A percentile compares a stretch with the other conserved stretches of the same genome.
These are phyloP conservation scores for Solanum hybrid DNA, from an alignment of 305 asterid genomes.

Conservation along the genomic window DNA sequence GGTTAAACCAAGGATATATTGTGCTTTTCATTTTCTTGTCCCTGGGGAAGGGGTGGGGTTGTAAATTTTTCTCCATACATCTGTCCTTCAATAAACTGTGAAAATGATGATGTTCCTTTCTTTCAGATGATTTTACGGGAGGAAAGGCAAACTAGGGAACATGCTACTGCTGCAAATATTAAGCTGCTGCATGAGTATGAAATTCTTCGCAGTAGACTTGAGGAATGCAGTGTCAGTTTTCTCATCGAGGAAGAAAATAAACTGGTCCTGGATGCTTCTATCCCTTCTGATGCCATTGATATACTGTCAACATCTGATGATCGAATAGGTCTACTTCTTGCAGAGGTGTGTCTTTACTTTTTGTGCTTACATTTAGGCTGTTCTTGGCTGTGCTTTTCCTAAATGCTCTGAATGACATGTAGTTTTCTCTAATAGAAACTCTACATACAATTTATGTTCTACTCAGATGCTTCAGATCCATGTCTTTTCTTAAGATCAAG, in stretches of 20 bases:
- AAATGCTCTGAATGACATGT: neutral
- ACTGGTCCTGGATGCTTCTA: slow-evolving; percentile 25
- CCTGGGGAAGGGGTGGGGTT: neutral
- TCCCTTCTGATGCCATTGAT: slow-evolving; percentile 41
- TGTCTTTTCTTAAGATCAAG: neutral
- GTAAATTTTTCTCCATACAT: neutral
- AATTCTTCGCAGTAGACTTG: slow-evolving; percentile 41
- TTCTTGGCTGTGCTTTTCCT: neutral
- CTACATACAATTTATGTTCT: neutral
- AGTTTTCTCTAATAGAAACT: neutral
- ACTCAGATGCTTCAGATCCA: neutral
- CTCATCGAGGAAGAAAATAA: slow-evolving; percentile 36
- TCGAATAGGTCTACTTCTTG: slow-evolving; percentile 41
- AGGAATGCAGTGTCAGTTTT: slow-evolving; percentile 41
- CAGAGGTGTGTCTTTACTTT: slow-evolving; percentile 29
- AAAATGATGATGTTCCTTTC: neutral
- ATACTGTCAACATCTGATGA: slow-evolving; percentile 35
- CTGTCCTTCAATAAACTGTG: neutral
- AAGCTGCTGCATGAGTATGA: slow-evolving; percentile 49
- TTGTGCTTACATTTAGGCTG: neutral
- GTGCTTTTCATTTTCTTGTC: neutral
- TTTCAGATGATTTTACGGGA: slow-evolving; percentile 37
- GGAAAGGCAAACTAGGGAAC: slow-evolving; percentile 37
- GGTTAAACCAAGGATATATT: neutral
- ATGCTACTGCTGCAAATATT: slow-evolving; percentile 28